Evolutionary conservation across 345 rosid genomes (phyloP).

Genomic region (Ailanthus altissimus): DNA sequence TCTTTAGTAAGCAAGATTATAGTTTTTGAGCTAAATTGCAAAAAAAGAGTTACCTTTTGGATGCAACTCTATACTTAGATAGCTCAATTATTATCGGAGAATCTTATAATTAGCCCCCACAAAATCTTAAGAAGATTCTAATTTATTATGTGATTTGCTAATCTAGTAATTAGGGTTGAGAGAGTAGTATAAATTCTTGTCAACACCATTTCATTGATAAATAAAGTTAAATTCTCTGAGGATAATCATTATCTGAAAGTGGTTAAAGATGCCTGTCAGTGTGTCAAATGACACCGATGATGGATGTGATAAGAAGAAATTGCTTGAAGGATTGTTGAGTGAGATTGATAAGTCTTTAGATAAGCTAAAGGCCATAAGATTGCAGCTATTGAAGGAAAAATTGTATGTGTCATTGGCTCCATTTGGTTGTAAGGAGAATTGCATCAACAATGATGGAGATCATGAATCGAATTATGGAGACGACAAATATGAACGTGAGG

Average conservation of each 20-base stretch:
- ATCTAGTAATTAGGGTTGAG: not conserved
- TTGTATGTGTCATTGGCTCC: not conserved
- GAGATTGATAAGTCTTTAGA: conserved; percentile 9
- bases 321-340: not conserved
- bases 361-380: conserved; percentile 3
- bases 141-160: not conserved
- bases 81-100: not conserved
- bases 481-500: conserved; percentile 17
- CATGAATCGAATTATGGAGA: not conserved
- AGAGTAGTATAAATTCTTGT: not conserved
- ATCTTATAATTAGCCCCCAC: not conserved
- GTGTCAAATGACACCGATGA: conserved; percentile 17
- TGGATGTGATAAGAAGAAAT: not conserved
- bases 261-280: not conserved
- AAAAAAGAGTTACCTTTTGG: not conserved
- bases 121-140: conserved; percentile 5
- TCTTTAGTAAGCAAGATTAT: not conserved
- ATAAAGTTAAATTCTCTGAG: not conserved
- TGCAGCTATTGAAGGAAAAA: not conserved
- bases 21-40: not conserved
- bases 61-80: not conserved
- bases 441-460: not conserved
- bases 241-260: not conserved
- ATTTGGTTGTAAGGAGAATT: not conserved
- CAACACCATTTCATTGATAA: not conserved